Evolutionary conservation across 306 rosid species (phyloP).

Genomic region (Casuarina cunninghamiana): DNA sequence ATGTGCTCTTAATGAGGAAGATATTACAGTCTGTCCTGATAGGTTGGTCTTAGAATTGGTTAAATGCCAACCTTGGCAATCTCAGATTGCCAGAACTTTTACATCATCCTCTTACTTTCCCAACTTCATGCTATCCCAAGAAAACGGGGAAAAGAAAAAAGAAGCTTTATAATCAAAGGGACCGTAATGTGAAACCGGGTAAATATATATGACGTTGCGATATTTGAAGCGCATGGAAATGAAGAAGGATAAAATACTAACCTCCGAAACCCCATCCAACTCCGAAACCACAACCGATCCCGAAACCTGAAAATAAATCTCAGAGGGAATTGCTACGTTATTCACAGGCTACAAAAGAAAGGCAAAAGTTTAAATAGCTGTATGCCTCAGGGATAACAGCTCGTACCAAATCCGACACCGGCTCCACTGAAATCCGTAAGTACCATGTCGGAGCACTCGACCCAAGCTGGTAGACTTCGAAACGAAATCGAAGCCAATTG

Average conservation of each 20-base stretch:
- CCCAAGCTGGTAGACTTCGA: neutral
- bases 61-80: neutral
- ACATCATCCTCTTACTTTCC: too few relatives aligned
- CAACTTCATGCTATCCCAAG: neutral
- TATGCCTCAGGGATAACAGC: neutral
- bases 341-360: slow-evolving; percentile 5
- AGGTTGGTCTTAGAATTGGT: neutral
- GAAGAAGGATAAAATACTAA: slow-evolving; percentile 25
- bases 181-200: neutral
- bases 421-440: slow-evolving; percentile 77
- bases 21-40: neutral
- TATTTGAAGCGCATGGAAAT: slow-evolving; percentile 18
- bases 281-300: slow-evolving; percentile 93
- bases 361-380: neutral
- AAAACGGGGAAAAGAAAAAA: neutral
- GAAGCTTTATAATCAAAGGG: neutral
- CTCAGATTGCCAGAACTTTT: too few relatives aligned
- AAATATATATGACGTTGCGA: neutral
- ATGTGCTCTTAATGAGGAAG: neutral
- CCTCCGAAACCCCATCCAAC: slow-evolving; percentile 99
- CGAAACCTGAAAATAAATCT: slow-evolving; percentile 60
- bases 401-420: slow-evolving; percentile 88
- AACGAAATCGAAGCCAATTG: too few relatives aligned
- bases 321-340: neutral
- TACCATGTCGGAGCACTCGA: slow-evolving; percentile 46